phyloP scores from a whole-genome alignment of 208 protist species.

The Wallacemonas sp. region DNA sequence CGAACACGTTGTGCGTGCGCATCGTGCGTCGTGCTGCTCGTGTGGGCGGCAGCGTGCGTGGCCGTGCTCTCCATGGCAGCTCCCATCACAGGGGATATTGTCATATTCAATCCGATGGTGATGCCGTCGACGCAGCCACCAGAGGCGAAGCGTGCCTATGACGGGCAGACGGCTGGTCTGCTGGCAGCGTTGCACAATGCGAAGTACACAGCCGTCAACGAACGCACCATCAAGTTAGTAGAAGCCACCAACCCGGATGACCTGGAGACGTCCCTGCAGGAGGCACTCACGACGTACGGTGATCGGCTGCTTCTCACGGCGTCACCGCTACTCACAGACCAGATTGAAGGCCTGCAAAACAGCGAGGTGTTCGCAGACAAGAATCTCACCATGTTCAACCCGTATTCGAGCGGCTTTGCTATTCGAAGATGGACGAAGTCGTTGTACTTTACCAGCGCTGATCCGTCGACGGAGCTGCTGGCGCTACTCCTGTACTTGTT shows the following conservation, averaged over 20 bases:
- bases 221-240: conserved; percentile 14
- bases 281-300: neutral
- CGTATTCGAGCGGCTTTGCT: conserved; percentile 27
- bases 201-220: neutral
- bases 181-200: neutral
- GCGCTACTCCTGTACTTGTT: conserved; percentile 25
- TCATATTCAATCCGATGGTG: neutral
- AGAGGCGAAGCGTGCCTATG: neutral
- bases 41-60: neutral
- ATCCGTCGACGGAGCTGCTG: conserved; percentile 28
- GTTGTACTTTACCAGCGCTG: conserved; percentile 39
- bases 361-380: conserved; percentile 9
- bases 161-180: neutral
- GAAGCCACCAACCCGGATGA: conserved; percentile 5
- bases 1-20: no score
- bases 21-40: no score
- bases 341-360: neutral
- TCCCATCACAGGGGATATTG: neutral
- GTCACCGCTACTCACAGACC: neutral
- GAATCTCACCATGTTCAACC: conserved; percentile 26
- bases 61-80: neutral
- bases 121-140: neutral
- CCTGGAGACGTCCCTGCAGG: neutral
- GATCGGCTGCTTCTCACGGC: neutral
- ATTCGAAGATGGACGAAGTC: conserved; percentile 32